Percentiles rank a stretch among this genome's conserved stretches.
Conservation (phyloP, 768 basidiomycete genomes). For the Boletus vermiculosoides region DNA sequence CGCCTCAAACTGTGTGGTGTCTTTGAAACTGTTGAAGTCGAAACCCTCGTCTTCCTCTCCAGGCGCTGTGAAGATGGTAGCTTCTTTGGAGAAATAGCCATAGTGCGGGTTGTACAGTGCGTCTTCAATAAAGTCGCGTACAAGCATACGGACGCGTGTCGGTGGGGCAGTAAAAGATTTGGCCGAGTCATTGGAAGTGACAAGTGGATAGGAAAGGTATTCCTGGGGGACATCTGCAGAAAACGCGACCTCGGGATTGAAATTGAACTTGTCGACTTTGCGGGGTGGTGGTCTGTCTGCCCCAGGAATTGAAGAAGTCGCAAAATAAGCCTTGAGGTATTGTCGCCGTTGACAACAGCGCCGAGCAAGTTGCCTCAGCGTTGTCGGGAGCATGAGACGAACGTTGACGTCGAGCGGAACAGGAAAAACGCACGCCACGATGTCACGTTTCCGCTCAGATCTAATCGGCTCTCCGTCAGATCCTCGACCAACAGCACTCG, state of each 20-base stretch:
- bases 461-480: constrained; percentile 10
- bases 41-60: constrained; percentile 46
- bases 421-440: constrained; percentile 7
- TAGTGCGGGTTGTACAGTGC: constrained; percentile 96
- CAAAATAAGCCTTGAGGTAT: constrained; percentile 24
- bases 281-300: constrained; percentile 12
- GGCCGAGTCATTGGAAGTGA: constrained; percentile 73
- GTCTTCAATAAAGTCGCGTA: constrained; percentile 96
- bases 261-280: constrained; percentile 57
- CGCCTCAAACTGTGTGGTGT: constrained; percentile 76
- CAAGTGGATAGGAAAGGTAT: constrained; percentile 49
- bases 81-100: constrained; percentile 94
- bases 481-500: neutral
- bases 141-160: constrained; percentile 85
- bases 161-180: constrained; percentile 55
- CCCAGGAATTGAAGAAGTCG: constrained; percentile 20
- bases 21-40: constrained; percentile 65
- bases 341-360: constrained; percentile 23
- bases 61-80: constrained; percentile 78
- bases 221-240: constrained; percentile 44
- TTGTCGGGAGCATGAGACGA: constrained; percentile 22
- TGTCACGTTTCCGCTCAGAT: neutral
- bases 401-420: constrained; percentile 1
- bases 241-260: constrained; percentile 62
- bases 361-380: constrained; percentile 17